Conservation (phyloP, 2,329 filamentous ascomycete species). For the Talaromyces sp. region DNA sequence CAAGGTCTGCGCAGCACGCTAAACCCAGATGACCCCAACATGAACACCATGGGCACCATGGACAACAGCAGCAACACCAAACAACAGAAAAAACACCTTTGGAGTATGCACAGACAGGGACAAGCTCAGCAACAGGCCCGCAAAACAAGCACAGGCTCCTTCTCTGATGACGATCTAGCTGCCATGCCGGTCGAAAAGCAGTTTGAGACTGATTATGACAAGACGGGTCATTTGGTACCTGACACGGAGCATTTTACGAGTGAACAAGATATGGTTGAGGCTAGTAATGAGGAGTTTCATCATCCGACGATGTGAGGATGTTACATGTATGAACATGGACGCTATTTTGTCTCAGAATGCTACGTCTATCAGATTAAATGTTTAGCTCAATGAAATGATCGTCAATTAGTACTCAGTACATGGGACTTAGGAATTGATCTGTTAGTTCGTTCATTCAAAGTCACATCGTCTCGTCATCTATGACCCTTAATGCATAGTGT, state of each 20-base stretch:
- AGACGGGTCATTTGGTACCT: constrained; percentile 13
- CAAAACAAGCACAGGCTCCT: constrained; percentile 3
- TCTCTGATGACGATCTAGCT: constrained; percentile 13
- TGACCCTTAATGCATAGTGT: background rate
- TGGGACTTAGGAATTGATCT: too few species aligned
- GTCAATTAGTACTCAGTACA: background rate
- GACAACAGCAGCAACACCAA: background rate
- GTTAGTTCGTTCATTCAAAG: too few species aligned
- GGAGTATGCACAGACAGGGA: background rate
- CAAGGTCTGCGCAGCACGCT: constrained; percentile 9
- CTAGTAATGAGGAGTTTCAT: constrained; percentile 16
- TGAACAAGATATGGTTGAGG: constrained; percentile 17
- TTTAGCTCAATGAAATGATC: background rate
- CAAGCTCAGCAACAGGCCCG: background rate
- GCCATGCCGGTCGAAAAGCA: constrained; percentile 15
- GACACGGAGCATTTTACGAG: constrained; percentile 15
- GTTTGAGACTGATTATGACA: constrained; percentile 18
- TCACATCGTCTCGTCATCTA: background rate
- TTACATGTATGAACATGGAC: background rate
- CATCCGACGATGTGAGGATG: background rate
- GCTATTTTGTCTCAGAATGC: background rate
- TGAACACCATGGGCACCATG: background rate
- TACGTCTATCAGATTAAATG: background rate
- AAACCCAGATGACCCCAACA: background rate
- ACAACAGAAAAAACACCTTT: background rate